These are phyloP conservation scores for Amanita inopinata DNA, from an alignment of 768 basidiomycete genomes.

Conservation along the genomic window DNA sequence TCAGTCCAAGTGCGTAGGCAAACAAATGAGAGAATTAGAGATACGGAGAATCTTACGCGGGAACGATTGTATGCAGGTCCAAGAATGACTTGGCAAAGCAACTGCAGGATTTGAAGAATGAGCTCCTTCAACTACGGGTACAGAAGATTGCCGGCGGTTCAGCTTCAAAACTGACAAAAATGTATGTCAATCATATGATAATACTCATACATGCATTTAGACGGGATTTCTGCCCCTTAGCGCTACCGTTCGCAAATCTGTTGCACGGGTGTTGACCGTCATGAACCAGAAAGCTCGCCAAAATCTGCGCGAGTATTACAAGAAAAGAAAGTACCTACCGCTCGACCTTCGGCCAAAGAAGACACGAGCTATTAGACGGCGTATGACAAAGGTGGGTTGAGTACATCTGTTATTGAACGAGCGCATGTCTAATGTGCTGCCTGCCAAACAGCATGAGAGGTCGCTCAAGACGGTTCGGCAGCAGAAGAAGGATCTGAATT, in stretches of 20 bases:
- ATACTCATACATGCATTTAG: too few relatives aligned
- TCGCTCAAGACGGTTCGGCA: constrained; percentile 87
- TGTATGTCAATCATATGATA: constrained; percentile 48
- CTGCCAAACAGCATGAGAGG: constrained; percentile 55
- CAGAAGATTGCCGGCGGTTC: constrained; percentile 97
- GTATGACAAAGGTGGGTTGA: constrained; percentile 72
- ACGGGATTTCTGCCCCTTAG: constrained; percentile 29
- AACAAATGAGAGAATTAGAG: constrained; percentile 10
- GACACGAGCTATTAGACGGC: constrained; percentile 96
- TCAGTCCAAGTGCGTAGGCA: constrained; percentile 73
- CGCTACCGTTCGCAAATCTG: constrained; percentile 93
- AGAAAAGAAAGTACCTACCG: constrained; percentile 91
- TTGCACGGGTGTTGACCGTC: constrained; percentile 96
- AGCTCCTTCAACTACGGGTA: constrained; percentile 89
- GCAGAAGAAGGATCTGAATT: constrained; percentile 90
- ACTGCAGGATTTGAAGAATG: constrained; percentile 87
- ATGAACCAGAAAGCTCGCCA: constrained; percentile 98
- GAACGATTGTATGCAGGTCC: constrained; percentile 49
- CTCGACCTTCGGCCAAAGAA: constrained; percentile 97
- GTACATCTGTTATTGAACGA: not conserved
- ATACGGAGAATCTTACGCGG: constrained; percentile 8
- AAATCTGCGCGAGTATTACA: constrained; percentile 97
- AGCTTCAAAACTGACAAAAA: constrained; percentile 93
- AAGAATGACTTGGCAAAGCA: constrained; percentile 97
- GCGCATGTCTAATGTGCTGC: constrained; percentile 1